Conservation (phyloP, 129 eudicot genomes). For the Glebionis coronaria region DNA sequence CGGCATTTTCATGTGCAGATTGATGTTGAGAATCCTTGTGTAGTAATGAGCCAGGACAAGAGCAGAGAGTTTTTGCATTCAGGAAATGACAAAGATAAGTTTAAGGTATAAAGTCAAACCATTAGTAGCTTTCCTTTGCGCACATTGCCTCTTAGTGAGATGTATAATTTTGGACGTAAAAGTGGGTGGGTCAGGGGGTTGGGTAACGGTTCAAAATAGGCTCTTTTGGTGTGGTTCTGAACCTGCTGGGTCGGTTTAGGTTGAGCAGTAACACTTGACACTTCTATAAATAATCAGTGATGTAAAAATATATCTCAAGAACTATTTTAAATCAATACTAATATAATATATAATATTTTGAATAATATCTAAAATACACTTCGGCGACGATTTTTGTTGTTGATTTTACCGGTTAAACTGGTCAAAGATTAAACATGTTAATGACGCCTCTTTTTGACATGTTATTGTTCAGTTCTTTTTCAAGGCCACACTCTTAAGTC, state of each 20-base stretch:
- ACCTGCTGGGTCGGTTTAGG: not conserved
- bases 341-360: too few relatives aligned
- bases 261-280: not conserved
- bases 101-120: slow-evolving; percentile 55
- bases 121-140: not conserved
- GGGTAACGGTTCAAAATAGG: not conserved
- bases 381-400: too few relatives aligned
- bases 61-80: slow-evolving; percentile 98
- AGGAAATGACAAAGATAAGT: slow-evolving; percentile 89
- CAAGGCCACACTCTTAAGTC: slow-evolving; percentile 95
- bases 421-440: too few relatives aligned
- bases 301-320: too few relatives aligned
- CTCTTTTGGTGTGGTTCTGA: not conserved
- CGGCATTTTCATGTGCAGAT: slow-evolving; percentile 51
- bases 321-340: too few relatives aligned
- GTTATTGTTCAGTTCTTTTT: slow-evolving; percentile 65
- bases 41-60: slow-evolving; percentile 96
- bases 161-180: slow-evolving; percentile 6
- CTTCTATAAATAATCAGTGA: too few relatives aligned
- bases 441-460: slow-evolving; percentile 6
- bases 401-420: not conserved
- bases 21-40: slow-evolving; percentile 99
- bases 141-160: slow-evolving; percentile 4
- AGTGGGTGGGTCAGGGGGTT: not conserved
- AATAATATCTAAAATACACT: too few relatives aligned